Conservation (phyloP, 768 basidiomycete genomes). For the Boletus subcaerulescens region DNA sequence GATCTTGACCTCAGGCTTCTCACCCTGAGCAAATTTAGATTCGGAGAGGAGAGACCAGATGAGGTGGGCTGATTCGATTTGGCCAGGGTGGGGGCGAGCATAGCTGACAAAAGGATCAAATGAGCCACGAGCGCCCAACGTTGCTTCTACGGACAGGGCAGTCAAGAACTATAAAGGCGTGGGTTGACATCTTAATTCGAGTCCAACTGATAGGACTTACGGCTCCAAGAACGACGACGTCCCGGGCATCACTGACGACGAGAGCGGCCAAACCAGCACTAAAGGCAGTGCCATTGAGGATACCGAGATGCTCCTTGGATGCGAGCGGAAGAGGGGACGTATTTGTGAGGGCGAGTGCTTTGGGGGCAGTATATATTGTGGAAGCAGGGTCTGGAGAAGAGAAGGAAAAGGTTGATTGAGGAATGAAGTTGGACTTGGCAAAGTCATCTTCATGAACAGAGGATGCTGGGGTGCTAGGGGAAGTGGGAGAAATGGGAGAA, state of each 20-base stretch:
- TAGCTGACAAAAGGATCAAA: slow-evolving; percentile 76
- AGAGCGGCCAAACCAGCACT: slow-evolving; percentile 76
- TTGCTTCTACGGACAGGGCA: slow-evolving; percentile 81
- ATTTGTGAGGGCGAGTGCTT: slow-evolving; percentile 57
- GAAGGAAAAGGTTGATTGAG: neutral
- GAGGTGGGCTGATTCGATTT: slow-evolving; percentile 71
- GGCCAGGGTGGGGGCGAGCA: slow-evolving; percentile 82
- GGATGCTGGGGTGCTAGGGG: slow-evolving; percentile 37
- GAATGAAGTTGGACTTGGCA: neutral
- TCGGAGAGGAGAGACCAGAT: slow-evolving; percentile 69
- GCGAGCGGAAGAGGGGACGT: slow-evolving; percentile 64
- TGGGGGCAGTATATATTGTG: slow-evolving; percentile 23
- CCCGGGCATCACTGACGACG: slow-evolving; percentile 68
- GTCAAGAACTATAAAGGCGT: slow-evolving; percentile 55
- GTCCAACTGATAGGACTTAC: slow-evolving; percentile 11
- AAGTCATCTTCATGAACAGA: slow-evolving; percentile 26
- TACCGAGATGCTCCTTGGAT: slow-evolving; percentile 77
- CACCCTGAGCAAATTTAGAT: slow-evolving; percentile 59
- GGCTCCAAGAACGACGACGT: slow-evolving; percentile 55
- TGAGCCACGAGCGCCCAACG: slow-evolving; percentile 67
- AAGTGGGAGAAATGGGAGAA: slow-evolving; percentile 46
- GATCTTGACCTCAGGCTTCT: slow-evolving; percentile 75
- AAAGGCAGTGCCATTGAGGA: slow-evolving; percentile 85
- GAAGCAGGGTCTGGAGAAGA: neutral
- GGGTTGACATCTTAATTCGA: neutral